phyloP scores from a whole-genome alignment of 2,329 filamentous ascomycete genomes.

The Paracorniculantispora psalliotae region DNA sequence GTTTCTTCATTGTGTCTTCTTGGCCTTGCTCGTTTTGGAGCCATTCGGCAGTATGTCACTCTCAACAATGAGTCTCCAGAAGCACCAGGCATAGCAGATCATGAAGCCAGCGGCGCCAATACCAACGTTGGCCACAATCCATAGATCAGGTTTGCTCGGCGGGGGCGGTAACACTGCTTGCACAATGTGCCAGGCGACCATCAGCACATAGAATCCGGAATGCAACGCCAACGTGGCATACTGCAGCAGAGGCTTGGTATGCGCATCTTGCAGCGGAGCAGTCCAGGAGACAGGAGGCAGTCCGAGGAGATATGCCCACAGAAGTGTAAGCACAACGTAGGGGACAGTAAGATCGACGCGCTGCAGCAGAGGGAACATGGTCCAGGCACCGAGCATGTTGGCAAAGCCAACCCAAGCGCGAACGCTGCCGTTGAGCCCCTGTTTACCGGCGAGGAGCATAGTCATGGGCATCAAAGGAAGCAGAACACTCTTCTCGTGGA shows the following conservation, averaged over 20 bases:
- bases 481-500: conserved; percentile 95
- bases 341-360: conserved; percentile 80
- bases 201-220: conserved; percentile 66
- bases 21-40: conserved; percentile 24
- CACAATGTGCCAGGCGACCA: conserved; percentile 75
- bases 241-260: conserved; percentile 23
- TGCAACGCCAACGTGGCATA: conserved; percentile 67
- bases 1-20: conserved; percentile 32
- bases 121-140: conserved; percentile 87
- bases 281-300: conserved; percentile 72
- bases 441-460: conserved; percentile 70
- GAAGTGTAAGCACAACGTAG: conserved; percentile 74
- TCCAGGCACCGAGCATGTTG: conserved; percentile 85
- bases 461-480: conserved; percentile 93
- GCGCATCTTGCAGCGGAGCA: conserved; percentile 56
- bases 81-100: conserved; percentile 87
- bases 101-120: conserved; percentile 81
- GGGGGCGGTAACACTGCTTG: conserved; percentile 68
- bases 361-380: conserved; percentile 84
- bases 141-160: conserved; percentile 78
- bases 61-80: conserved; percentile 61
- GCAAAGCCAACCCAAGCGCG: conserved; percentile 95
- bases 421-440: conserved; percentile 69
- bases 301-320: conserved; percentile 90
- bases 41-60: conserved; percentile 45